A percentile compares a stretch with the other conserved stretches of the same genome.
Conservation (phyloP, 441 rosid genomes). For the Omphalea diandra region DNA sequence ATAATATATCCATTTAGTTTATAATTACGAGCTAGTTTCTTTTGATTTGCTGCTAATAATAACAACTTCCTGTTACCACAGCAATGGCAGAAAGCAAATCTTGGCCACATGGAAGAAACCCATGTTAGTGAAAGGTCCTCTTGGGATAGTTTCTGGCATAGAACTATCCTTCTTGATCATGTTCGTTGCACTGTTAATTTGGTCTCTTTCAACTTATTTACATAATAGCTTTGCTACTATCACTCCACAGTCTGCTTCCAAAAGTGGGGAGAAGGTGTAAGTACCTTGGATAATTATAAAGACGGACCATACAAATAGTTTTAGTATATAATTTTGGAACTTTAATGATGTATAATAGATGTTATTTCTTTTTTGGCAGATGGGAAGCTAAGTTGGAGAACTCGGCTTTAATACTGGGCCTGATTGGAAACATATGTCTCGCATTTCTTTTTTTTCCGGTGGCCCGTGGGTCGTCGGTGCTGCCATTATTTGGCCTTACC, state of each 20-base stretch:
- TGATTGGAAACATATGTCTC: constrained; percentile 54
- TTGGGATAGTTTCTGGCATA: constrained; percentile 45
- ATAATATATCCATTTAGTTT: background rate
- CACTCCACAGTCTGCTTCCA: constrained; percentile 23
- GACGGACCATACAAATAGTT: background rate
- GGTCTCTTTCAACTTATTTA: constrained; percentile 47
- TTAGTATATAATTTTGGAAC: background rate
- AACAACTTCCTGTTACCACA: background rate
- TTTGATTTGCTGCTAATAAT: background rate
- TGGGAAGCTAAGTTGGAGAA: constrained; percentile 43
- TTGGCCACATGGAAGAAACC: constrained; percentile 33
- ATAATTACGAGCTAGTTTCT: background rate
- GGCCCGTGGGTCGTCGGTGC: constrained; percentile 55
- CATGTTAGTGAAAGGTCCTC: constrained; percentile 44
- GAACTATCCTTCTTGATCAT: constrained; percentile 43
- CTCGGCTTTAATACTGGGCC: constrained; percentile 32
- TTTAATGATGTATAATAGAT: background rate
- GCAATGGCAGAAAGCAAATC: background rate
- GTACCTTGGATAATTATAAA: background rate
- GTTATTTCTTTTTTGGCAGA: constrained; percentile 27
- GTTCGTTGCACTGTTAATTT: constrained; percentile 43
- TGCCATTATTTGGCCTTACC: constrained; percentile 52
- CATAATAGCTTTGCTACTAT: constrained; percentile 18
- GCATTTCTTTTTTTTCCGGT: constrained; percentile 61
- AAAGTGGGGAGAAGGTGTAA: constrained; percentile 13